Conservation (phyloP, 257 asterid species). For the Thymus quinquecostatus region DNA sequence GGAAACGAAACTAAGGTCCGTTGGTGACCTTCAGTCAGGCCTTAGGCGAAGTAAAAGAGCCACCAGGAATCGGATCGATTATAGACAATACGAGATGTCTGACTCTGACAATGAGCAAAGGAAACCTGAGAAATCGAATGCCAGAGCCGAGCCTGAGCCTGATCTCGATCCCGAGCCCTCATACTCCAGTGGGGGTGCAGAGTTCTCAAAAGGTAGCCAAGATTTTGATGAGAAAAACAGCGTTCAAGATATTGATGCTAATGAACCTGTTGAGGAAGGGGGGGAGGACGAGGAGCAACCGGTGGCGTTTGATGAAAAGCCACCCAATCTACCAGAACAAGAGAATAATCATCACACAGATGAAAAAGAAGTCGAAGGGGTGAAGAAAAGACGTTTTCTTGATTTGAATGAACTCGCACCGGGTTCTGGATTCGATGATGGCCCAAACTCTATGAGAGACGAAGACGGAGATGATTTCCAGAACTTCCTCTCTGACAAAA, state of each 20-base stretch:
- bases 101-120: constrained; percentile 74
- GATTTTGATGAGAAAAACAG: constrained; percentile 49
- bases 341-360: constrained; percentile 30
- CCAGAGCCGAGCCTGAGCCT: constrained; percentile 29
- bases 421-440: constrained; percentile 85
- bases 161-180: constrained; percentile 32
- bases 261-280: constrained; percentile 33
- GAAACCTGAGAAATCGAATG: constrained; percentile 61
- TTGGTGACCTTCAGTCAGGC: constrained; percentile 68
- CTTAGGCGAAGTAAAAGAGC: constrained; percentile 94
- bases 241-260: constrained; percentile 43
- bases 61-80: constrained; percentile 71
- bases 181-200: constrained; percentile 54
- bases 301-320: constrained; percentile 45
- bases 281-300: constrained; percentile 36
- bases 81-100: constrained; percentile 73
- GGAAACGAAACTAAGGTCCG: constrained; percentile 75
- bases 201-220: constrained; percentile 53
- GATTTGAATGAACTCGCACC: constrained; percentile 95
- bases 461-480: constrained; percentile 56
- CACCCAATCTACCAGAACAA: constrained; percentile 39
- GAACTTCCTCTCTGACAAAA: constrained; percentile 26
- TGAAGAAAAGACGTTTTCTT: constrained; percentile 66
- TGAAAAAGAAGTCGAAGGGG: constrained; percentile 52
- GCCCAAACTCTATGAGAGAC: constrained; percentile 66